Evolutionary conservation across 495 filamentous ascomycete species (phyloP), one percentile per base, ranked within the genome.

Genomic region (Daldinia loculata): DNA sequence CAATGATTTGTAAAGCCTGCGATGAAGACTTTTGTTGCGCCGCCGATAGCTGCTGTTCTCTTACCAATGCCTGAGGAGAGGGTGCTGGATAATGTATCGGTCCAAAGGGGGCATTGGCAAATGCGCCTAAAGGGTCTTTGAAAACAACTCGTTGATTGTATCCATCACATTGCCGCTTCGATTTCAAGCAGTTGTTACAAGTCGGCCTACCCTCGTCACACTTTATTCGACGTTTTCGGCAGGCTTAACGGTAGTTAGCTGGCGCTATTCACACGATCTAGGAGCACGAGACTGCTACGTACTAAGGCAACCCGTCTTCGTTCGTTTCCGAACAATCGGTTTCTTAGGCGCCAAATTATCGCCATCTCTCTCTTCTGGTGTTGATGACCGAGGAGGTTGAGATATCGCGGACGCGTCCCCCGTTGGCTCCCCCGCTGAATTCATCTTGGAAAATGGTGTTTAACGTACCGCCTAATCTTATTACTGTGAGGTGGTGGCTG

Each of bases 231-330:
- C 95, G 89, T 80, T 91, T 94, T 57, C 95, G 91, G 84, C 95
- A 99, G 57, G 95, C 93, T 96, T 74, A 22, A 66, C 65, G 29
- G 24, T 43, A 39, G 67, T 77, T 39, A 78, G 75, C 48, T 56
- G 32, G 39, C 48, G 27, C 52, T 27, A 34, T 19, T 12, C 43
- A 70, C 61, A 58, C 14, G n/a, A 61, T 53, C n/a, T 48, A 64
- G 14, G 7, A 9, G 36, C 6, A 56, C n/a, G 19, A 2, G 48
- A 52, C 59, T 17, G 45, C 50, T 65, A 87, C 92, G 76, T 87
- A 95, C 92, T 99, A 66, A 99, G 83, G 79, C 95, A 99, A 26
- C 95, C 95, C 2, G 95, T 98, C 81, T 99, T 99, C 41, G 95
- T 98, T 74, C 95, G 87, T 77, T 93, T 97, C 72, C 91, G 84